phyloP scores from a whole-genome alignment of 2,329 filamentous ascomycete genomes.

The Pseudogymnoascus sp. region DNA sequence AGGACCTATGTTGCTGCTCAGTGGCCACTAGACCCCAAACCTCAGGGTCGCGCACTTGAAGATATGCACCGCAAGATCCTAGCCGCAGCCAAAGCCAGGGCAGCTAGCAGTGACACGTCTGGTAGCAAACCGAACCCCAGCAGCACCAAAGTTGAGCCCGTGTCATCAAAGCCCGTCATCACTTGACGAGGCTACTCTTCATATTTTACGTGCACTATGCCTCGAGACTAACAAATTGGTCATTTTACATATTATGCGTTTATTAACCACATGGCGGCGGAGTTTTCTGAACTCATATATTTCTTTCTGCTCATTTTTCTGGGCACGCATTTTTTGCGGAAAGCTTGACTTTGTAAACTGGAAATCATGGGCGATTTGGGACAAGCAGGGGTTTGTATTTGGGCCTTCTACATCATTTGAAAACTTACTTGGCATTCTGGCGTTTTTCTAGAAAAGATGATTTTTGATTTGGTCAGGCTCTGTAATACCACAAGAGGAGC shows the following conservation, averaged over 20 bases:
- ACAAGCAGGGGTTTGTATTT: neutral
- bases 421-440: neutral
- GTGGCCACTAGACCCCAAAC: slow-evolving; percentile 27
- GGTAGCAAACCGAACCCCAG: neutral
- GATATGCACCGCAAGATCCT: slow-evolving; percentile 27
- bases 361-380: neutral
- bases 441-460: slow-evolving; percentile 7
- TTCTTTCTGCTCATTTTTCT: neutral
- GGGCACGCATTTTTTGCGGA: neutral
- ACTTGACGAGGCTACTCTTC: neutral
- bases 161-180: neutral
- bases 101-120: slow-evolving; percentile 2
- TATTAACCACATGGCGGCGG: slow-evolving; percentile 5
- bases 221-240: neutral
- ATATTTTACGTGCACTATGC: neutral
- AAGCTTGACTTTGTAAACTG: neutral
- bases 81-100: slow-evolving; percentile 10
- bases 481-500: neutral
- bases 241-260: neutral
- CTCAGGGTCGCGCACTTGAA: slow-evolving; percentile 23
- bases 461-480: neutral
- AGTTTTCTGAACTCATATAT: neutral
- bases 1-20: slow-evolving; percentile 29
- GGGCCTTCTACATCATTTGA: neutral
- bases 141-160: neutral